phyloP scores from a whole-genome alignment of 2,329 filamentous ascomycete genomes.

The Talaromyces sp. region DNA sequence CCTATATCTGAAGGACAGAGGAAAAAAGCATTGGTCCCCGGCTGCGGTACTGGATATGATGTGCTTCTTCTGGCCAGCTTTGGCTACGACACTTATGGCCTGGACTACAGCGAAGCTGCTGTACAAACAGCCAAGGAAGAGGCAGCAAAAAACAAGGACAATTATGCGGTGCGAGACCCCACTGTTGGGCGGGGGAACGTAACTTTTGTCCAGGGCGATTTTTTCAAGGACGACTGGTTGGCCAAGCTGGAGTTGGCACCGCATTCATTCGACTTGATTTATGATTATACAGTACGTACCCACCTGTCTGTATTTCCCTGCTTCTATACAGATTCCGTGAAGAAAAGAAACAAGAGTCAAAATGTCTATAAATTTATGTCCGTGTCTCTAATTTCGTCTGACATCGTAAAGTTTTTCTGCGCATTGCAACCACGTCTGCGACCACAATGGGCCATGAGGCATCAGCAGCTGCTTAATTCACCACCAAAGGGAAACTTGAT shows the following conservation, averaged over 20 bases:
- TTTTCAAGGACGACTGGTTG: slow-evolving; percentile 40
- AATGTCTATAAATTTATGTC: not conserved
- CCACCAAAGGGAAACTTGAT: slow-evolving; percentile 46
- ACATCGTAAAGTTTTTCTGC: slow-evolving; percentile 50
- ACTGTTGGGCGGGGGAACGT: slow-evolving; percentile 31
- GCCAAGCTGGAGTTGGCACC: slow-evolving; percentile 24
- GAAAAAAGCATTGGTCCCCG: slow-evolving; percentile 63
- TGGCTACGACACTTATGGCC: slow-evolving; percentile 70
- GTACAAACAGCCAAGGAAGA: slow-evolving; percentile 33
- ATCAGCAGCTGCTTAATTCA: slow-evolving; percentile 48
- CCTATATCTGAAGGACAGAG: slow-evolving; percentile 18
- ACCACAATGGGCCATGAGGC: slow-evolving; percentile 53
- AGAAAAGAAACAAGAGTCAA: too few relatives aligned
- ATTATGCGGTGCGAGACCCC: slow-evolving; percentile 31
- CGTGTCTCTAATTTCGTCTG: not conserved
- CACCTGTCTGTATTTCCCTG: not conserved
- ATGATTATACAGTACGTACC: slow-evolving; percentile 54
- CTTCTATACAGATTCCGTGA: too few relatives aligned
- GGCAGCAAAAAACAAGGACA: slow-evolving; percentile 23
- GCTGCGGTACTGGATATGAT: slow-evolving; percentile 67
- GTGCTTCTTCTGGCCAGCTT: slow-evolving; percentile 66
- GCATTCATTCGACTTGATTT: slow-evolving; percentile 46
- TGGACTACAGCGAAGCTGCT: slow-evolving; percentile 59
- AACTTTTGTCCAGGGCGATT: slow-evolving; percentile 40
- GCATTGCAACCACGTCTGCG: slow-evolving; percentile 51